Conservation (phyloP, 108 stramenopile species). For the Nannochloropsis gaditana region DNA sequence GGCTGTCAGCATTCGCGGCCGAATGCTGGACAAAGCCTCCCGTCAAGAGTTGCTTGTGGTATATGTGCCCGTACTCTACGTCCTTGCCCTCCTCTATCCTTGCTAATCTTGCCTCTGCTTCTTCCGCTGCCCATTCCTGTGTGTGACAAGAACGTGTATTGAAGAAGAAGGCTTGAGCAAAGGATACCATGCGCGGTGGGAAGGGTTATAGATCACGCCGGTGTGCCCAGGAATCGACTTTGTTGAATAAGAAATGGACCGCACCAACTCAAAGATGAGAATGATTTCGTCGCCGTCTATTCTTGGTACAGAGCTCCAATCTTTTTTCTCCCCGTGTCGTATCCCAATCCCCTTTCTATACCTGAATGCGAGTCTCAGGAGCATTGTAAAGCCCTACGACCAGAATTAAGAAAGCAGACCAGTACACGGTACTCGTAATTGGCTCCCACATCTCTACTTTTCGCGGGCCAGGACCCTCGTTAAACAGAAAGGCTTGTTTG, state of each 20-base stretch:
- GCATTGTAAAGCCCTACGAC: conserved; percentile 10
- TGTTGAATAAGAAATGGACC: too few species aligned
- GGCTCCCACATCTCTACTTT: conserved; percentile 6
- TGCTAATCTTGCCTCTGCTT: neutral
- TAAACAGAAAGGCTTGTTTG: conserved; percentile 5
- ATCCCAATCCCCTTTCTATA: neutral
- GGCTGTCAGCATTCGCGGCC: neutral
- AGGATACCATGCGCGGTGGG: too few species aligned
- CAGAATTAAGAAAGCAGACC: neutral
- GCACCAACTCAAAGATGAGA: too few species aligned
- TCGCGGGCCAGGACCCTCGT: conserved; percentile 11
- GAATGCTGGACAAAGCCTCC: neutral
- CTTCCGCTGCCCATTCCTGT: conserved; percentile 19
- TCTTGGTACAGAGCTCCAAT: too few species aligned
- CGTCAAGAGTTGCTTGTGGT: conserved; percentile 2
- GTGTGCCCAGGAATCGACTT: too few species aligned
- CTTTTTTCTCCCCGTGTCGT: too few species aligned
- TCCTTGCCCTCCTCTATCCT: neutral
- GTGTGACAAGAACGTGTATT: too few species aligned
- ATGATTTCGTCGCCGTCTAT: too few species aligned
- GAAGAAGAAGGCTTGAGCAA: too few species aligned
- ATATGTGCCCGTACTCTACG: conserved; percentile 11
- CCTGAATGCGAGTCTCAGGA: neutral
- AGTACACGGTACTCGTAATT: neutral
- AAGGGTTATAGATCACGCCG: too few species aligned